These are phyloP conservation scores for Rickenella mellea DNA, from an alignment of 768 basidiomycete genomes.

Conservation along the genomic window DNA sequence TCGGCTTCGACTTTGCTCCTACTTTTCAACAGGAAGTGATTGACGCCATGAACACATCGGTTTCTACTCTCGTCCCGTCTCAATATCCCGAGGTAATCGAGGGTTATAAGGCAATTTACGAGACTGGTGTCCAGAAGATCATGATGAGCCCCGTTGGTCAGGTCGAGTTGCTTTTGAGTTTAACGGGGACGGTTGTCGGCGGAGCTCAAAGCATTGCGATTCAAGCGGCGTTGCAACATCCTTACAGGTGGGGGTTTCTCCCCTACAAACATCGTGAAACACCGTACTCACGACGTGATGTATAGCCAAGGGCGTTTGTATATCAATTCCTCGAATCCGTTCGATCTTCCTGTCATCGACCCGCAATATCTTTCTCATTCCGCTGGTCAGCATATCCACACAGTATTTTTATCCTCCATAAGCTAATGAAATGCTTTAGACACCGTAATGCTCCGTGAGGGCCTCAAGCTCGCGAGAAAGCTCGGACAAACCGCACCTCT, in stretches of 20 bases:
- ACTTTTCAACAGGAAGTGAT: slow-evolving; percentile 24
- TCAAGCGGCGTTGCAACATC: slow-evolving; percentile 60
- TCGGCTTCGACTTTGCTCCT: slow-evolving; percentile 26
- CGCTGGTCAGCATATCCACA: too few relatives aligned
- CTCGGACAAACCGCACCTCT: slow-evolving; percentile 46
- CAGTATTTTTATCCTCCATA: too few relatives aligned
- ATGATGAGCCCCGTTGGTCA: slow-evolving; percentile 34
- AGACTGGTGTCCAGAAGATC: slow-evolving; percentile 29
- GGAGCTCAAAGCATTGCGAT: slow-evolving; percentile 36
- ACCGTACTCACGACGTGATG: too few relatives aligned
- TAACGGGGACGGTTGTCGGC: slow-evolving; percentile 28
- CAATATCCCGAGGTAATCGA: slow-evolving; percentile 33
- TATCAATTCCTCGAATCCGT: slow-evolving; percentile 50
- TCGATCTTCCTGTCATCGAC: slow-evolving; percentile 53
- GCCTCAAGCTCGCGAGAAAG: slow-evolving; percentile 50
- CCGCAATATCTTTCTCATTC: slow-evolving; percentile 54
- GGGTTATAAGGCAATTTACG: slow-evolving; percentile 50
- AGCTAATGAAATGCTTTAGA: too few relatives aligned
- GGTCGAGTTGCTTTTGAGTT: slow-evolving; percentile 44
- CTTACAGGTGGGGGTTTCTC: too few relatives aligned
- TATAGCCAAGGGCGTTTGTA: slow-evolving; percentile 53
- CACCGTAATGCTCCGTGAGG: slow-evolving; percentile 44
- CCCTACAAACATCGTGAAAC: too few relatives aligned
- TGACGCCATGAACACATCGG: slow-evolving; percentile 20
- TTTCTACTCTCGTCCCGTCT: slow-evolving; percentile 32